Base-by-base conservation (phyloP, 768 basidiomycete genomes). In the Rubroboletus pulcherrimus region DNA sequence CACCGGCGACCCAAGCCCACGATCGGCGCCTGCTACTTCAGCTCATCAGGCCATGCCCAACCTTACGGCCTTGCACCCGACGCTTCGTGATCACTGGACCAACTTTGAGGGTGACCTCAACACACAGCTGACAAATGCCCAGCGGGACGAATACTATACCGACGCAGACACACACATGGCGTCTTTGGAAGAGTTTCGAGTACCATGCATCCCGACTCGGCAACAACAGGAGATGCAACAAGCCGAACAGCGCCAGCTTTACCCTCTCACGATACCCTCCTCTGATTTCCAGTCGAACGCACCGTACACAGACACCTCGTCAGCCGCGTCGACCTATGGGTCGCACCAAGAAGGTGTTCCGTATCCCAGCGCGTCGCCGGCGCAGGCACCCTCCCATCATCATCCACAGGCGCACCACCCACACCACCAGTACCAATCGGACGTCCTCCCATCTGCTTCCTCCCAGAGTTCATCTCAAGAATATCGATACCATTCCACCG, bases 51-150 rank as follows among this genome's bases (percentile, higher is more conserved):
- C 54, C 41, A 45, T 56, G 2, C 53, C 56, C 7, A 38, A 24
- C 33, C 80, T 84, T 51, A 77, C 75, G 4, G 73, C 74, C 43
- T 77, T 81, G 14, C 84, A 86, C 63, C 82, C 82, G 4, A 80
- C 74, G 48, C 68, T 86, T 50, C 77, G 83, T 11, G 74, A 77
- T 49, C 83, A 86, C 47, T 73, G 84, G 58, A 73, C 76, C 53
- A 72, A 68, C n/a, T 85, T 86, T 59, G 81, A 84, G 10, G 82
- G 78, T 0, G 75, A 77, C 30, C 77, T 86, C 58, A 72, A 74
- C 29, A 70, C 74, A 12, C 83, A 82, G 64, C 76, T 84, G 15
- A 71, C 75, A 40, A 74, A 76, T 56, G 65, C 60, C 11, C 60
- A 62, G 43, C 61, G 56, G 14, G 72, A 73, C 10, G 59, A 66